Evolutionary conservation across 2,329 filamentous ascomycete genomes (phyloP), one percentile per base, ranked within the genome.

Genomic region (Teratosphaeria zuluensis): DNA sequence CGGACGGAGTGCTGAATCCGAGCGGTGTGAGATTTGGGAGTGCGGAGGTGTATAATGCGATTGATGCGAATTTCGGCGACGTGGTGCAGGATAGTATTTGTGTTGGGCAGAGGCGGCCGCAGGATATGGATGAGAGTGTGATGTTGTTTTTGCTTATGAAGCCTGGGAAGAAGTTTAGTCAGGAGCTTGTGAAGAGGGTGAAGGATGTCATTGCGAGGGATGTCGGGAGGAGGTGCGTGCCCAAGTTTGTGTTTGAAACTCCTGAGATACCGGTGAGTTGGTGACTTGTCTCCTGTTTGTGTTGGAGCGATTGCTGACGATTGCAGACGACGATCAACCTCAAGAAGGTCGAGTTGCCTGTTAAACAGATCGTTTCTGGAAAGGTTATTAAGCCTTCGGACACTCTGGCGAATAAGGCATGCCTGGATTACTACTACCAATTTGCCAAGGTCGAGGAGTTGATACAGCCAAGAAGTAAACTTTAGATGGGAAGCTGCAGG

Each of bases 301-400:
- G 6, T 51, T 11, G 19, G 24, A 14, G 38, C 3, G 8, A 24
- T 9, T 55, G 24, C 9, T 38, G 19, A 48, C n/a, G 30, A 14
- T 53, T 16, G 53, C 53, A 90, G 84, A 88, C 85, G 0, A 94
- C 89, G 0, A 84, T 94, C 62, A 94, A 92, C 69, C 74, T 89
- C 55, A 94, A 94, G 72, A 94, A 94, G 72, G 89, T 94, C 3
- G 89, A 94, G 71, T 67, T 94, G 56, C 89, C 89, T 0, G 87
- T 94, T 32, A 94, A 94, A 75, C 86, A 89, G 68, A 94, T 94
- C 62, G 85, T 94, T 0, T 90, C 83, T 0, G 89, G 89, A 0
- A 84, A 85, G 65, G 82, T 76, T 28, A 82, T 94, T 69, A 90
- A 87, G 73, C 82, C 88, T 0, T 89, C 86, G 54, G 88, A 88